Conservation (phyloP, 1,284 basidiomycete genomes). For the Vanrija sp. region DNA sequence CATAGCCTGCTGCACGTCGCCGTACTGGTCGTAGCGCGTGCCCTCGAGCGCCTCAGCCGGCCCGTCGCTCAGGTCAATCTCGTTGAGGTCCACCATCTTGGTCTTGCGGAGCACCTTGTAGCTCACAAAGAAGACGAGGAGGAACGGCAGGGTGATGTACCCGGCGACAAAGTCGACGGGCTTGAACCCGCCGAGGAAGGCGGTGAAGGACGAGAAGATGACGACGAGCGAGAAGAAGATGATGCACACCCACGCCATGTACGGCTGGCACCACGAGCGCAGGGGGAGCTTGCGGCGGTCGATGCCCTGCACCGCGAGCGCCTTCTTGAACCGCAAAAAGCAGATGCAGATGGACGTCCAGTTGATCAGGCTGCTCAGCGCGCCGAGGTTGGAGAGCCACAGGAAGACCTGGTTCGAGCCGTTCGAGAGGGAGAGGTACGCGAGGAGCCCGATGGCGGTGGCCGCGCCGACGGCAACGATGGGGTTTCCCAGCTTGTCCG, state of each 20-base stretch:
- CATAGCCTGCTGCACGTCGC: too few relatives aligned
- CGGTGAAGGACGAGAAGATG: conserved; percentile 4
- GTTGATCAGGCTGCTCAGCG: conserved; percentile 56
- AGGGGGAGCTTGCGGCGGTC: conserved; percentile 60
- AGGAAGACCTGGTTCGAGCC: conserved; percentile 63
- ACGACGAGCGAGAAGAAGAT: conserved; percentile 6
- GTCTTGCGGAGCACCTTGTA: neutral
- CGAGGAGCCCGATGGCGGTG: conserved; percentile 58
- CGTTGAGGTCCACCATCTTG: conserved; percentile 1
- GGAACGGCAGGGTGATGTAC: conserved; percentile 34
- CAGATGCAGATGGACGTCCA: conserved; percentile 75
- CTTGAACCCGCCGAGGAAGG: conserved; percentile 5
- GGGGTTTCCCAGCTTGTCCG: conserved; percentile 65
- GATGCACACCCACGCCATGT: conserved; percentile 9
- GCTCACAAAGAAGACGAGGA: conserved; percentile 5
- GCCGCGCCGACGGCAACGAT: conserved; percentile 57
- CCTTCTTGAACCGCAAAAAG: conserved; percentile 69
- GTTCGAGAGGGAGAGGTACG: conserved; percentile 55
- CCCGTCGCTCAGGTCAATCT: conserved; percentile 10
- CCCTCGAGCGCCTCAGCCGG: conserved; percentile 6
- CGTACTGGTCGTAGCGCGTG: conserved; percentile 9
- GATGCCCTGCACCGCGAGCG: conserved; percentile 61
- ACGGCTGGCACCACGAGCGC: conserved; percentile 51
- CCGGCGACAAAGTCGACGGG: conserved; percentile 1
- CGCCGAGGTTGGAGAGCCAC: conserved; percentile 65